Evolutionary conservation across 1,284 basidiomycete genomes (phyloP), one percentile per base, ranked within the genome.

Genomic region (Trametes polyzona): DNA sequence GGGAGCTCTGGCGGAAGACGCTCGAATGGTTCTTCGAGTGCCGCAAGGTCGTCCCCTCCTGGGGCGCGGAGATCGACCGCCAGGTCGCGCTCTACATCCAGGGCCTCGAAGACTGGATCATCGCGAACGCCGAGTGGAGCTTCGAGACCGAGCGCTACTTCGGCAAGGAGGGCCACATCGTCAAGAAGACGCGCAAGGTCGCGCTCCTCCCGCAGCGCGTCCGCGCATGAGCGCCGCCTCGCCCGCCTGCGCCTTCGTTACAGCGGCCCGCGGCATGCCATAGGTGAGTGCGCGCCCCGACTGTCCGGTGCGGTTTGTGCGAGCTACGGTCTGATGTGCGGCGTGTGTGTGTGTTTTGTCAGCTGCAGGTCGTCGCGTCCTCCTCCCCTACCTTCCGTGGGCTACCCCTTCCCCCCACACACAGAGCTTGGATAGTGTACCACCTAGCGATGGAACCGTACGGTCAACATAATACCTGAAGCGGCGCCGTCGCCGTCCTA

Each of bases 1-100:
- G 96, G 39, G 97, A 97, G 76, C 83, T 96, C 58, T 83, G 93
- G 72, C 95, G 98, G 73, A 94, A 98, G 74, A 65, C 63, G 35
- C 56, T 64, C 21, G 56, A 67, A 29, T 61, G 50, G 52, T 67
- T 65, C 55, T 59, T 65, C 43, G 58, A 58, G 46, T 59, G 58
- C 43, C 60, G 58, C 24, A 54, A 59, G 42, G 55, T 50, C 23
- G 47, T 79, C 7, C 77, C 77, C 4, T 69, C 67, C 2, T 76
- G 68, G 55, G 72, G 71, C 21, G 55, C 62, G 7, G 67, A 67
- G 35, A 55, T 77, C 23, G 72, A 77, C 58, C 37, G 54, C 0
- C 64, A 71, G 33, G 59, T 78, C 27, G 61, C 59, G 11, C 48
- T 57, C 17, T 80, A 79, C 55, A 57, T 75, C 37, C 65, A 76